Conservation (phyloP, 306 rosid species). For the Ochetophila trinervis region DNA sequence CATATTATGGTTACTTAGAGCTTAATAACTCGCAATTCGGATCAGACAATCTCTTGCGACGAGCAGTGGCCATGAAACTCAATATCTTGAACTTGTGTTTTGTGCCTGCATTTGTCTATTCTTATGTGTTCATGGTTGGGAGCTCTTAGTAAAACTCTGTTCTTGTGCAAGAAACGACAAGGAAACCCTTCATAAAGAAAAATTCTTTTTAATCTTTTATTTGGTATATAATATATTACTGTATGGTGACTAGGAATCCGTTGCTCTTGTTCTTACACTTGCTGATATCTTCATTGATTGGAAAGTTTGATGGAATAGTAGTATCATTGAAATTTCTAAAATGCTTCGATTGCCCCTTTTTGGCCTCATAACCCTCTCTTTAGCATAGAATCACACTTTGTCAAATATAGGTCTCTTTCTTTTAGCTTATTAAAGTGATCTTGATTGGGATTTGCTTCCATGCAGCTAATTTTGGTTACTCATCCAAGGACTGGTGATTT, state of each 20-base stretch:
- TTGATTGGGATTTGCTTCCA: slow-evolving; percentile 13
- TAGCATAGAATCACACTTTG: no score
- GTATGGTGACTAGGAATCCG: not conserved
- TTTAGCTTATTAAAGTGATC: not conserved
- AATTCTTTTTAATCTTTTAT: not conserved
- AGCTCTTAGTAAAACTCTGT: not conserved
- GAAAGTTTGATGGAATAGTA: not conserved
- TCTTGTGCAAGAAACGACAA: not conserved
- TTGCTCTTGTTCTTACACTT: not conserved
- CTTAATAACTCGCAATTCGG: no score
- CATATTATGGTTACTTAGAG: no score
- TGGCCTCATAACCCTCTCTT: not conserved
- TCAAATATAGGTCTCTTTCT: no score
- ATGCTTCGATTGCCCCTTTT: not conserved
- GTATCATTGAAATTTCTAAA: not conserved
- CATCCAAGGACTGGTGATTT: slow-evolving; percentile 89
- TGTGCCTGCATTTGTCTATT: not conserved
- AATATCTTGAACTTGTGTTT: no score
- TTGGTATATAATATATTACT: not conserved
- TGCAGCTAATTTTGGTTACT: slow-evolving; percentile 87
- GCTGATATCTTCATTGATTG: not conserved
- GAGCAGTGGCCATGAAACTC: not conserved
- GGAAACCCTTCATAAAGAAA: not conserved
- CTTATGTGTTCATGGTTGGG: not conserved
- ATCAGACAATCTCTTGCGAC: no score